These are phyloP conservation scores for Vigna unguiculata DNA, from an alignment of 306 rosid species.

Conservation along the genomic window DNA sequence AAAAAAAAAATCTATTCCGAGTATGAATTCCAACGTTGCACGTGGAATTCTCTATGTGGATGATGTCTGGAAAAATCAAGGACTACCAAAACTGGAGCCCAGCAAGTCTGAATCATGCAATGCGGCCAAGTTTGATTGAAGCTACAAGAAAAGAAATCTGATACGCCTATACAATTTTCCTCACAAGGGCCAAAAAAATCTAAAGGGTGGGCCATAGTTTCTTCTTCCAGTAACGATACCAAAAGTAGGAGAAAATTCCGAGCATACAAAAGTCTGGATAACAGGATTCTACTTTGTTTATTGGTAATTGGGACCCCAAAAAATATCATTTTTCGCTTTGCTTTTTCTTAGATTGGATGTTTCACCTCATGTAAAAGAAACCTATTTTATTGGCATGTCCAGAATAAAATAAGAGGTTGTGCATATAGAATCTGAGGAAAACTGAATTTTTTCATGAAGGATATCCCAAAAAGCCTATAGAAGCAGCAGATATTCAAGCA, in stretches of 20 bases:
- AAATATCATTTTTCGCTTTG: background rate
- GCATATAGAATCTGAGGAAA: conserved; percentile 14
- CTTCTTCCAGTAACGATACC: conserved; percentile 35
- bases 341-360: conserved; percentile 32
- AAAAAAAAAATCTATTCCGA: conserved; percentile 42
- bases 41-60: background rate
- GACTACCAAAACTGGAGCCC: conserved; percentile 4
- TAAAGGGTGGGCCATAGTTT: conserved; percentile 39
- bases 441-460: background rate
- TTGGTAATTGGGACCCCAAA: conserved; percentile 21
- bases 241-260: background rate
- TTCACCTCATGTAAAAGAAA: conserved; percentile 31
- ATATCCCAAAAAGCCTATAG: conserved; percentile 11
- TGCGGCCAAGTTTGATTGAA: conserved; percentile 25
- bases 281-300: conserved; percentile 2
- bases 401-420: conserved; percentile 16
- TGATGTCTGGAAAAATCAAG: background rate
- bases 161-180: background rate
- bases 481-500: background rate
- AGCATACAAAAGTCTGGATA: conserved; percentile 25
- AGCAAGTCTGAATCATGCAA: conserved; percentile 1
- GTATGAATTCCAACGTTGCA: conserved; percentile 35
- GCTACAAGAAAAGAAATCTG: conserved; percentile 1
- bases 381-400: background rate
- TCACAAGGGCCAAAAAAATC: conserved; percentile 9